Evolutionary conservation across 2,329 filamentous ascomycete species (phyloP), one percentile per base, ranked within the genome.

Genomic region (Conoideocrella luteorostrata): DNA sequence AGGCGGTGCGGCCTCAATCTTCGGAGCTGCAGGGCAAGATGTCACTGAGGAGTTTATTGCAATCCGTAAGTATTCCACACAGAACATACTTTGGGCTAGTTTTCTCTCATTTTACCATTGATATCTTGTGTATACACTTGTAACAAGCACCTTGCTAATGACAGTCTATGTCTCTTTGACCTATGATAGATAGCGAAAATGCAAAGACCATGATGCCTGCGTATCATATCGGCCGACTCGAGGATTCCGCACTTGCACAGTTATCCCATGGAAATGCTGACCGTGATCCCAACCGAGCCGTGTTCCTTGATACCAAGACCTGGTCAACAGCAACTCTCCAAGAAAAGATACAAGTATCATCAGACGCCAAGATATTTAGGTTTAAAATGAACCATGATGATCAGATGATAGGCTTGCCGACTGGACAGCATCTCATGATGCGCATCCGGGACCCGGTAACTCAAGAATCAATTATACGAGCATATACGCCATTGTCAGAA

Each of bases 381-480:
- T 94, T 94, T 69, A 75, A 76, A 35, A 78, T 95, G 15, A 81
- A 91, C 47, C 81, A 90, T 54, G 66, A 74, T 0, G 64, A 74
- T 0, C 89, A 95, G 60, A 61, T 62, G 0, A 71, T 93, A 7
- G 90, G 90, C 7, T 71, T 95, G 0, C 88, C 88, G 0, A 80
- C 86, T 0, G 90, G 90, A 13, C 87, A 95, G 58, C 90, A 96
- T 63, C 69, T 95, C 2, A 86, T 95, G 80, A 77, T 95, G 56
- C 84, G 86, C 4, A 70, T 95, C 3, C 78, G 78, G 21, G 86
- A 95, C 56, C 81, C 84, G 0, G 79, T 72, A 0, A 83, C 80
- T 0, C 70, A 71, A 36, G 84, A 91, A 56, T 72, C 81, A 24
- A 84, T 95, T 52, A 89, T 95, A 54, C 78, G 90, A 18, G 82